Evolutionary conservation across 2,329 filamentous ascomycete species (phyloP).

Genomic region (Apiospora koreana): DNA sequence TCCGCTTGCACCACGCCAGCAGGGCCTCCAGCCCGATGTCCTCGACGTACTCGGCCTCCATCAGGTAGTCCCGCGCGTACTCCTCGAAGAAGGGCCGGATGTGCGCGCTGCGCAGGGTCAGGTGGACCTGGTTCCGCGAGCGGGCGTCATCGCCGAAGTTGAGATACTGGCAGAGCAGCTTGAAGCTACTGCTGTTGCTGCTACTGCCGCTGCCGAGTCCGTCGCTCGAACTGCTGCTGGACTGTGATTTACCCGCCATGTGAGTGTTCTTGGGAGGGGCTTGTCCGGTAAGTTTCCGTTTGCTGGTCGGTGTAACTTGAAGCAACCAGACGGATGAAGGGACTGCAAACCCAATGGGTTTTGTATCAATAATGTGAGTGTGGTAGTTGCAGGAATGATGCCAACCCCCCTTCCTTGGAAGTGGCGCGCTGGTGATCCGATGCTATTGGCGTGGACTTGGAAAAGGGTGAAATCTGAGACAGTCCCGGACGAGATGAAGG

Average conservation of each 20-base stretch:
- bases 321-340: background rate
- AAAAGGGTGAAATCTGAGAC: background rate
- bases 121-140: conserved; percentile 17
- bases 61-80: conserved; percentile 30
- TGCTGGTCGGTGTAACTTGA: too few relatives aligned
- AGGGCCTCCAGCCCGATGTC: conserved; percentile 24
- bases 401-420: background rate
- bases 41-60: conserved; percentile 17
- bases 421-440: background rate
- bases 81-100: conserved; percentile 30
- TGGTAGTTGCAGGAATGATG: background rate
- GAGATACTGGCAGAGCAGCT: conserved; percentile 23
- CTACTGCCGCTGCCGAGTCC: background rate
- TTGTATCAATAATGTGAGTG: background rate
- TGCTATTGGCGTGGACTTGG: background rate
- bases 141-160: conserved; percentile 25
- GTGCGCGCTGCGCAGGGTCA: conserved; percentile 24
- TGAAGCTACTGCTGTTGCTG: background rate
- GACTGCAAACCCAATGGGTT: background rate
- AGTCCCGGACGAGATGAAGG: background rate
- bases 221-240: background rate
- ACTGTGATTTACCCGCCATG: background rate
- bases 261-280: background rate
- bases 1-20: conserved; percentile 18
- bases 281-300: background rate